Evolutionary conservation across 495 filamentous ascomycete genomes (phyloP).

Genomic region (Aspergillus indologenus): DNA sequence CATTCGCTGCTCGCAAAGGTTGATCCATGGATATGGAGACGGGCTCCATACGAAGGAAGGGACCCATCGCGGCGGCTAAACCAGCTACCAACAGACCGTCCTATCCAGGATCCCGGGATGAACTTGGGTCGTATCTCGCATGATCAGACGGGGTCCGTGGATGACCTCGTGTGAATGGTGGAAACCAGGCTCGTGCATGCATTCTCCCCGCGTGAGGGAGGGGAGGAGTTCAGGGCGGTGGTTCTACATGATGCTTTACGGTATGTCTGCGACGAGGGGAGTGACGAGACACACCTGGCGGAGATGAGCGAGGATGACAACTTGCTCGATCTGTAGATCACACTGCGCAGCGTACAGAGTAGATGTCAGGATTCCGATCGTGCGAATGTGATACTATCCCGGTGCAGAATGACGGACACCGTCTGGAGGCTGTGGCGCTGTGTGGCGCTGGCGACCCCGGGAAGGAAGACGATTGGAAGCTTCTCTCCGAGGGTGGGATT

Average conservation of each 20-base stretch:
- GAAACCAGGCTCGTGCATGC: background rate
- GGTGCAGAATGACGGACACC: background rate
- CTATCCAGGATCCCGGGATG: background rate
- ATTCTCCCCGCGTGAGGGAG: too few relatives aligned
- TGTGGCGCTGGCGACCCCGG: background rate
- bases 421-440: background rate
- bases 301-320: background rate
- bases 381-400: too few relatives aligned
- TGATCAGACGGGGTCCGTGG: background rate
- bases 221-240: too few relatives aligned
- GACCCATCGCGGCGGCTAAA: background rate
- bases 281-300: background rate
- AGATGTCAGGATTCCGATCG: too few relatives aligned
- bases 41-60: background rate
- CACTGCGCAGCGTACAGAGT: too few relatives aligned
- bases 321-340: too few relatives aligned
- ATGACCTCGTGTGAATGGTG: background rate
- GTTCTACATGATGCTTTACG: background rate
- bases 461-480: background rate
- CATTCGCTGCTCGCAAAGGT: background rate
- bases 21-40: background rate
- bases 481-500: background rate
- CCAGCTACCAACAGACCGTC: background rate
- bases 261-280: background rate
- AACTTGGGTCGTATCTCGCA: background rate